A percentile compares a stretch with the other conserved stretches of the same genome.
phyloP scores from a whole-genome alignment of 2,329 filamentous ascomycete species.

The Chrysoporthe deuterocubensis region DNA sequence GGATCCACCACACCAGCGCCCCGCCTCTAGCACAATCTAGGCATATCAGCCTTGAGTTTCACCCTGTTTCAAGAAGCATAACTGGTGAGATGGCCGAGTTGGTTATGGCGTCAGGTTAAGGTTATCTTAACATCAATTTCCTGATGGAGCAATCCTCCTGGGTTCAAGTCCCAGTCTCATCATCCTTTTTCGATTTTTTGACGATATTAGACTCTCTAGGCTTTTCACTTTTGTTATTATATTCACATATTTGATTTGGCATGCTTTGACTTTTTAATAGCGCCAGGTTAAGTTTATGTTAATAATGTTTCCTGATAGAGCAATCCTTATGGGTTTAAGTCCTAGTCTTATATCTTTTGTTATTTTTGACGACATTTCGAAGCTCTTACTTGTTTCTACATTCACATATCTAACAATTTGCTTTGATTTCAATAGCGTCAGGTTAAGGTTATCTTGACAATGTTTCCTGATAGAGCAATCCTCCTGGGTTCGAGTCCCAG shows the following conservation, averaged over 20 bases:
- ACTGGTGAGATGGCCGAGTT: constrained; percentile 8
- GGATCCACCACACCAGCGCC: background rate
- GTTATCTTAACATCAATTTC: constrained; percentile 7
- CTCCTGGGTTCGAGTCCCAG: background rate
- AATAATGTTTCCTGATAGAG: too few species aligned
- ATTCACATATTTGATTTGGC: too few species aligned
- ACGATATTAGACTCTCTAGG: too few species aligned
- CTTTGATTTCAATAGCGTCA: background rate
- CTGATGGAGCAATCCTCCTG: constrained; percentile 5
- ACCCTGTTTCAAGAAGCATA: background rate
- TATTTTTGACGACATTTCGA: too few species aligned
- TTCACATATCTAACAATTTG: too few species aligned
- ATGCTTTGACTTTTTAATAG: too few species aligned
- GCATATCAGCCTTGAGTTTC: fast-evolving
- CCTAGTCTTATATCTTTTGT: too few species aligned
- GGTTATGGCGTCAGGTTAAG: constrained; percentile 13
- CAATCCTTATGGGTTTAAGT: too few species aligned
- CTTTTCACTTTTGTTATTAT: too few species aligned
- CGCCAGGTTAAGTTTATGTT: too few species aligned
- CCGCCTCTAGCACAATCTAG: background rate
- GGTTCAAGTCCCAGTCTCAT: constrained; percentile 1
- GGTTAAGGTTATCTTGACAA: constrained; percentile 9
- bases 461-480: constrained; percentile 3
- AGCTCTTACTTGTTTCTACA: too few species aligned
- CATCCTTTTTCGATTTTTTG: background rate